Percentiles rank a stretch among this genome's conserved stretches.
These are phyloP conservation scores for Xylariales sp. DNA, from an alignment of 2,329 filamentous ascomycete species.

Conservation along the genomic window DNA sequence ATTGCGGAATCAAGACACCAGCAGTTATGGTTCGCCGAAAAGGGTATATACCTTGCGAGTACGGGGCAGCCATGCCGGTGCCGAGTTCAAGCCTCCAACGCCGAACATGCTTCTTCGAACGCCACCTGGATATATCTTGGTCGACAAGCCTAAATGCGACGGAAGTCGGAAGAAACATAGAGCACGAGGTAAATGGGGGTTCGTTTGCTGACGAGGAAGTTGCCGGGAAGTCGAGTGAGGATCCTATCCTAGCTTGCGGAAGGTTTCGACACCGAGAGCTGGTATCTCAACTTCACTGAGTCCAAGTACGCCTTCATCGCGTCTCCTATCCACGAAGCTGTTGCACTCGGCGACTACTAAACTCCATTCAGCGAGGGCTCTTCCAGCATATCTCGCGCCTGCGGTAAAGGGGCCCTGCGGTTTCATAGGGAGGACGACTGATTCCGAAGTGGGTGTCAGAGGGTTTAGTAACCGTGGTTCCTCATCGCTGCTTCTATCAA, in stretches of 20 bases:
- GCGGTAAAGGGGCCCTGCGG: constrained; percentile 41
- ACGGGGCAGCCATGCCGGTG: too few relatives aligned
- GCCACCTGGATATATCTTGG: too few relatives aligned
- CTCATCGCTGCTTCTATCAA: constrained; percentile 19
- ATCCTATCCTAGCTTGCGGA: constrained; percentile 34
- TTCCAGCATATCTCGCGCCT: constrained; percentile 59
- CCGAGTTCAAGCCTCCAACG: too few relatives aligned
- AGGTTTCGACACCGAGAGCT: constrained; percentile 58
- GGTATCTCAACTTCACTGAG: constrained; percentile 68
- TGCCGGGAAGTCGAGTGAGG: neutral
- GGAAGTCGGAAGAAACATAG: too few relatives aligned
- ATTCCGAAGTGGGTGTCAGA: constrained; percentile 22
- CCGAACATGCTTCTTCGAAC: too few relatives aligned
- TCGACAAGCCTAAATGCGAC: too few relatives aligned
- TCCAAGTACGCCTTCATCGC: constrained; percentile 64
- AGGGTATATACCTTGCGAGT: too few relatives aligned
- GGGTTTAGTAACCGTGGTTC: constrained; percentile 11
- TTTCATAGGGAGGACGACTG: constrained; percentile 38
- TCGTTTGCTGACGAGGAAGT: too few relatives aligned
- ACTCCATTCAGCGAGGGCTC: constrained; percentile 74
- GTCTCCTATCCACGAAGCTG: constrained; percentile 72
- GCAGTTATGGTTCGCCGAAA: too few relatives aligned
- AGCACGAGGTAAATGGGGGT: too few relatives aligned
- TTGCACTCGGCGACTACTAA: constrained; percentile 74
- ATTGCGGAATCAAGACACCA: too few relatives aligned